Base-by-base conservation (phyloP, 495 filamentous ascomycete genomes). In the Massariosphaeria phaeospora region DNA sequence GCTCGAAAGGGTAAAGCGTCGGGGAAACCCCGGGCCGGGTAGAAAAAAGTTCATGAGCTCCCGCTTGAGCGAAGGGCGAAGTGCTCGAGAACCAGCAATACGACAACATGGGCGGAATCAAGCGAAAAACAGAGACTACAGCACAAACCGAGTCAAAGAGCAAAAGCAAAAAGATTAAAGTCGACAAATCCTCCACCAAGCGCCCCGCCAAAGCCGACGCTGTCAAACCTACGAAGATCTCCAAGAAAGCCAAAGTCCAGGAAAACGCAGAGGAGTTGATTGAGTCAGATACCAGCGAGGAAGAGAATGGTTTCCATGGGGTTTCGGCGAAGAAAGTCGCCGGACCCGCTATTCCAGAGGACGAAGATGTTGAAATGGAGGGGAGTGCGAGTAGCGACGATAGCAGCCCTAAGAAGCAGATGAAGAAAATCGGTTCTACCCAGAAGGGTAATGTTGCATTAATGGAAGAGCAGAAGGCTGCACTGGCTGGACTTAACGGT, bases 241-340 rank as follows among this genome's bases (percentile, higher is more conserved):
- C 43, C 11, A 52, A 57, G 27, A 49, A 40, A 30, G 9, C 36
- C 11, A 52, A 55, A 36, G 34, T 39, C 15, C 47, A 36, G 25
- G 27, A 26, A 11, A 59, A 64, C 2, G 47, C 48, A 4, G 55
- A 61, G 13, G 61, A 57, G 8, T n/a, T 61, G 12, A 47, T 63
- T 15, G 66, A 68, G 31, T 65, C 64, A 6, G 62, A 67, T 43
- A 65, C 64, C 5, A 55, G 48, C 13, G 65, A 66, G 52, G 57
- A 56, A n/a, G 59, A 65, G 35, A 46, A 66, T 52, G 64, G 53
- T 3, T 66, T 63, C 46, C 49, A 57, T 44, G 64, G 59, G 13
- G 65, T 66, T 34, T 54, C 62, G 11, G 61, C 57, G 6, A 45
- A 59, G n/a, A 31, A 66, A 20, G 34, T 49, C 11, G 29, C 18